A percentile compares a stretch with the other conserved stretches of the same genome.
Conservation (phyloP, 805 yeast genomes). For the Kazachstania taianensis region DNA sequence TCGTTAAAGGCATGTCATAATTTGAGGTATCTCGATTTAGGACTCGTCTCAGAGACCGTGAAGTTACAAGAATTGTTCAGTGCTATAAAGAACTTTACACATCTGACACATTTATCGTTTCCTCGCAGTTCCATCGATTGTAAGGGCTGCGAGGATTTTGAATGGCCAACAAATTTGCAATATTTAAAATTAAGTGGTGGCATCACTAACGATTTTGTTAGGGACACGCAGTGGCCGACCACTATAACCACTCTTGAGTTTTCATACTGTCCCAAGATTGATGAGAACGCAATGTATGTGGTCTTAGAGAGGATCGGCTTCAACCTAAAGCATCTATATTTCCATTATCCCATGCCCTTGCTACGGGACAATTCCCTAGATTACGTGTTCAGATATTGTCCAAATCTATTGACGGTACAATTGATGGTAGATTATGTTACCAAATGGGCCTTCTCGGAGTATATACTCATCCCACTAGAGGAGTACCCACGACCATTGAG, state of each 20-base stretch:
- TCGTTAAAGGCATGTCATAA: constrained; percentile 62
- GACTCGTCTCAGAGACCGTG: constrained; percentile 84
- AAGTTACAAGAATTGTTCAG: constrained; percentile 70
- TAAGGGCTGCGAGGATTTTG: constrained; percentile 33
- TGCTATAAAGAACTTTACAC: constrained; percentile 53
- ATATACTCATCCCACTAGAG: constrained; percentile 26
- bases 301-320: constrained; percentile 58
- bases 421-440: constrained; percentile 70
- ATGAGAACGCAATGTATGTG: constrained; percentile 52
- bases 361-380: constrained; percentile 63
- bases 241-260: constrained; percentile 64
- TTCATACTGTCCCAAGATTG: constrained; percentile 78
- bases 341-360: constrained; percentile 85
- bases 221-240: constrained; percentile 58
- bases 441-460: constrained; percentile 41
- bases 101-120: constrained; percentile 67
- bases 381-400: constrained; percentile 63
- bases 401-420: constrained; percentile 52
- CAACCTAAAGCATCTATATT: constrained; percentile 49
- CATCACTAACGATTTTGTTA: constrained; percentile 68
- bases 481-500: constrained; percentile 33
- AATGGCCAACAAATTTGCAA: constrained; percentile 75
- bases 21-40: constrained; percentile 58
- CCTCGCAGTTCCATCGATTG: constrained; percentile 82
- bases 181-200: constrained; percentile 82